Evolutionary conservation across 495 filamentous ascomycete genomes (phyloP).

Genomic region (Hypoxylon crocopeplum): DNA sequence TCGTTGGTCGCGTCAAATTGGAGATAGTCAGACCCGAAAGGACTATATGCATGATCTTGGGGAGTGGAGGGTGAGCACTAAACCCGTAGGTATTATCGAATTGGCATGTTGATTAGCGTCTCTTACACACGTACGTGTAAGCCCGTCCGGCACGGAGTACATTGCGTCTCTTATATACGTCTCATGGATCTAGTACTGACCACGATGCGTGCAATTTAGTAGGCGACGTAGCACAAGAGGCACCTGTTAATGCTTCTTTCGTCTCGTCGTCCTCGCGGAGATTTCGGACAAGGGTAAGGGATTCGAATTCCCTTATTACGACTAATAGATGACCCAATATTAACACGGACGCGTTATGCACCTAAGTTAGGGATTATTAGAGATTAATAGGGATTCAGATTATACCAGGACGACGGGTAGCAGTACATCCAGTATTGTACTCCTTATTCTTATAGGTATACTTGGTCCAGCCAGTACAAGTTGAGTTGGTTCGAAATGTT

Average conservation of each 20-base stretch:
- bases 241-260: conserved; percentile 26
- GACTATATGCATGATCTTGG: conserved; percentile 32
- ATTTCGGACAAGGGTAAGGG: conserved; percentile 20
- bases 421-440: conserved; percentile 19
- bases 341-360: conserved; percentile 31
- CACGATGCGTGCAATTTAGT: conserved; percentile 15
- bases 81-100: conserved; percentile 22
- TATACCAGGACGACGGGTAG: conserved; percentile 18
- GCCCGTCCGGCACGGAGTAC: conserved; percentile 33
- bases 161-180: conserved; percentile 7
- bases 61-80: conserved; percentile 28
- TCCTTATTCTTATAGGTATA: too few relatives aligned
- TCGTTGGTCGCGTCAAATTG: conserved; percentile 26
- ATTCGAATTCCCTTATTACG: conserved; percentile 18
- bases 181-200: not conserved
- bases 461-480: too few relatives aligned
- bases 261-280: conserved; percentile 23
- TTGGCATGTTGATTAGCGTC: conserved; percentile 18
- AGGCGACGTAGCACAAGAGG: conserved; percentile 21
- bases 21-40: conserved; percentile 26
- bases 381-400: too few relatives aligned
- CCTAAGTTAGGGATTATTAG: conserved; percentile 14
- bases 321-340: conserved; percentile 27
- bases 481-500: conserved; percentile 25
- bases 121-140: conserved; percentile 23